A percentile compares a stretch with the other conserved stretches of the same genome.
Conservation (phyloP, 805 yeast species). For the Lachancea sp. region DNA sequence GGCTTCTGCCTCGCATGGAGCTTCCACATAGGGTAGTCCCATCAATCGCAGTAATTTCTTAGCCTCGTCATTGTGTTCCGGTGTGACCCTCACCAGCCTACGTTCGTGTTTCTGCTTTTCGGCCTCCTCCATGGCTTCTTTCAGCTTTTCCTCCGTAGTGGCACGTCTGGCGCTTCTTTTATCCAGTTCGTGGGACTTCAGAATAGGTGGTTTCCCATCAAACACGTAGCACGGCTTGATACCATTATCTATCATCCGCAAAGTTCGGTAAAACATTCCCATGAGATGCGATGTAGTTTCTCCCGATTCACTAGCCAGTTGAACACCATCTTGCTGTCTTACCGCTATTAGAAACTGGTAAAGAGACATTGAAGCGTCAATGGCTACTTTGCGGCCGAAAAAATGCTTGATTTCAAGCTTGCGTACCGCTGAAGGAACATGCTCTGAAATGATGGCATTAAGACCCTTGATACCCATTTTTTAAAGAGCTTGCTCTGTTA, state of each 20-base stretch:
- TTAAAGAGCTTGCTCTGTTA: background rate
- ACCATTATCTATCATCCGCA: slow-evolving; percentile 85
- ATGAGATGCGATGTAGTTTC: slow-evolving; percentile 90
- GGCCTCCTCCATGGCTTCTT: slow-evolving; percentile 66
- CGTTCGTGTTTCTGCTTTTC: slow-evolving; percentile 70
- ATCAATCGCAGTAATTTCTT: slow-evolving; percentile 69
- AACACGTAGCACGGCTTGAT: slow-evolving; percentile 94
- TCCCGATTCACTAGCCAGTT: slow-evolving; percentile 79
- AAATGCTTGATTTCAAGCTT: slow-evolving; percentile 76
- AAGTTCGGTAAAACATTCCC: slow-evolving; percentile 94
- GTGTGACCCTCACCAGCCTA: slow-evolving; percentile 81
- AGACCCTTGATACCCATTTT: slow-evolving; percentile 65
- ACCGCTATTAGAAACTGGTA: slow-evolving; percentile 96
- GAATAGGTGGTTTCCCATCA: slow-evolving; percentile 95
- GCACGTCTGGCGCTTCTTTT: slow-evolving; percentile 77
- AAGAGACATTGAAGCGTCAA: slow-evolving; percentile 91
- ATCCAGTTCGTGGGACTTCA: slow-evolving; percentile 88
- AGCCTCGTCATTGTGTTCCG: slow-evolving; percentile 92
- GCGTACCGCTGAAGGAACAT: slow-evolving; percentile 78
- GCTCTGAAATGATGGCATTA: slow-evolving; percentile 78
- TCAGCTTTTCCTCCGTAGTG: slow-evolving; percentile 72
- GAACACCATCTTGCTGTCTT: slow-evolving; percentile 94
- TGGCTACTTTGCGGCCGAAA: slow-evolving; percentile 95
- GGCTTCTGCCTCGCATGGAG: slow-evolving; percentile 98
- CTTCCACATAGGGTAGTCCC: slow-evolving; percentile 93